Conservation (phyloP, 2,329 filamentous ascomycete species). For the Colletotrichum limetticola region DNA sequence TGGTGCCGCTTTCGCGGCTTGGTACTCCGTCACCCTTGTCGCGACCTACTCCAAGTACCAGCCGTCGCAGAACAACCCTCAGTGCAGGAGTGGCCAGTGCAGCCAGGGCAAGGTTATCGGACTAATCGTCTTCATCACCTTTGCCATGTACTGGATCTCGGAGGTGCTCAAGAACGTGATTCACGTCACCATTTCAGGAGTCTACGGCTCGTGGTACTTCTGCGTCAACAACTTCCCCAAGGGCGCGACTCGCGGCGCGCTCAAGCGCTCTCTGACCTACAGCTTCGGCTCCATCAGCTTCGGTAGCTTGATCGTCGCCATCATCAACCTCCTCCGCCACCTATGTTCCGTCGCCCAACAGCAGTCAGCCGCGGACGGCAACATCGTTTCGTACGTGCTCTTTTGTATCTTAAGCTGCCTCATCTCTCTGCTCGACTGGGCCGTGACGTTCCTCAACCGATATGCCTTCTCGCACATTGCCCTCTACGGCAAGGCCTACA, state of each 20-base stretch:
- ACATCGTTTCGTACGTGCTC: slow-evolving; percentile 71
- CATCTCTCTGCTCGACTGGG: slow-evolving; percentile 84
- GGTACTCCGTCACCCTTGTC: slow-evolving; percentile 88
- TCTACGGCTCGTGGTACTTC: slow-evolving; percentile 96
- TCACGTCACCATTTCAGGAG: slow-evolving; percentile 85
- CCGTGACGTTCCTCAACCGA: slow-evolving; percentile 87
- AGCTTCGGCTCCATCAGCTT: slow-evolving; percentile 92
- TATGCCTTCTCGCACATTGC: slow-evolving; percentile 95
- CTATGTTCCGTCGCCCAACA: slow-evolving; percentile 79
- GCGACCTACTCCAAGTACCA: slow-evolving; percentile 88
- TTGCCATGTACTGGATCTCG: slow-evolving; percentile 93
- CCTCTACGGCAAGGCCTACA: slow-evolving; percentile 89
- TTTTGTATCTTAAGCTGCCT: slow-evolving; percentile 84
- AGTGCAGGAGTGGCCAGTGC: slow-evolving; percentile 71
- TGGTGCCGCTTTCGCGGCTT: slow-evolving; percentile 81
- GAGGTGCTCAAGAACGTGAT: slow-evolving; percentile 96
- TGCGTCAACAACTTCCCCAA: slow-evolving; percentile 76
- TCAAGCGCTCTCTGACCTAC: slow-evolving; percentile 85
- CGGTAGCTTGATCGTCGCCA: slow-evolving; percentile 85
- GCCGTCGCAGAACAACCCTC: slow-evolving; percentile 65
- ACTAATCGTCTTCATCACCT: slow-evolving; percentile 86
- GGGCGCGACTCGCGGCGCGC: slow-evolving; percentile 83
- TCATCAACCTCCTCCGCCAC: slow-evolving; percentile 88
- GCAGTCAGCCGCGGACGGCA: slow-evolving; percentile 72
- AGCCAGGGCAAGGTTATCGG: slow-evolving; percentile 83